Conservation (phyloP, 306 rosid species). For the Hylodesmum podocarpum region DNA sequence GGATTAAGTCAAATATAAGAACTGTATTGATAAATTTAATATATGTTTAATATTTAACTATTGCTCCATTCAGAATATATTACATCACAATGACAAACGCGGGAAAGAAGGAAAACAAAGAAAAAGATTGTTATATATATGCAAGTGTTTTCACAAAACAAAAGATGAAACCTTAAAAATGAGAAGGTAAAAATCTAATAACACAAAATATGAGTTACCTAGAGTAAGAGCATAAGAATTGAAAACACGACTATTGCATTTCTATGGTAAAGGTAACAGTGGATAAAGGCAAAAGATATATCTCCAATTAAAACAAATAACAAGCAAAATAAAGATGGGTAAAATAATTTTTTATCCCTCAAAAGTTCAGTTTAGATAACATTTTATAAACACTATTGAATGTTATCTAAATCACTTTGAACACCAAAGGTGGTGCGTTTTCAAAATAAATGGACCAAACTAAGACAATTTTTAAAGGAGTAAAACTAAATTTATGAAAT, state of each 20-base stretch:
- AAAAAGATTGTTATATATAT: not conserved
- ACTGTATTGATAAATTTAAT: not conserved
- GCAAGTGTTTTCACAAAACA: not conserved
- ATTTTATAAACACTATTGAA: too few relatives aligned
- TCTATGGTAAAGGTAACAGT: constrained; percentile 17
- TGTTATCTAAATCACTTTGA: too few relatives aligned
- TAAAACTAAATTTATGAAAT: too few relatives aligned
- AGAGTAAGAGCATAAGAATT: not conserved
- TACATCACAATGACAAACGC: not conserved
- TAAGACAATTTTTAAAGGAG: too few relatives aligned
- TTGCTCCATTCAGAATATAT: constrained; percentile 6
- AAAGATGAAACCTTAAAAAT: not conserved
- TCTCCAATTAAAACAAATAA: constrained; percentile 1
- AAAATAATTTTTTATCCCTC: too few relatives aligned
- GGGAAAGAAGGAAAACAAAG: not conserved
- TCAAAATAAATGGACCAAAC: too few relatives aligned
- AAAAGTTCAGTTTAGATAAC: too few relatives aligned
- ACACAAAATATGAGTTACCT: not conserved
- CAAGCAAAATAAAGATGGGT: not conserved
- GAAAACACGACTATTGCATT: constrained; percentile 14
- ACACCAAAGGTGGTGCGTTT: too few relatives aligned
- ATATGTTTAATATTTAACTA: not conserved
- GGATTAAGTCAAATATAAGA: constrained; percentile 31
- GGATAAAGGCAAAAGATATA: not conserved
- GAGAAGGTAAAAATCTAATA: not conserved